phyloP scores from a whole-genome alignment of 2,329 filamentous ascomycete genomes.

The Colletotrichum truncatum region DNA sequence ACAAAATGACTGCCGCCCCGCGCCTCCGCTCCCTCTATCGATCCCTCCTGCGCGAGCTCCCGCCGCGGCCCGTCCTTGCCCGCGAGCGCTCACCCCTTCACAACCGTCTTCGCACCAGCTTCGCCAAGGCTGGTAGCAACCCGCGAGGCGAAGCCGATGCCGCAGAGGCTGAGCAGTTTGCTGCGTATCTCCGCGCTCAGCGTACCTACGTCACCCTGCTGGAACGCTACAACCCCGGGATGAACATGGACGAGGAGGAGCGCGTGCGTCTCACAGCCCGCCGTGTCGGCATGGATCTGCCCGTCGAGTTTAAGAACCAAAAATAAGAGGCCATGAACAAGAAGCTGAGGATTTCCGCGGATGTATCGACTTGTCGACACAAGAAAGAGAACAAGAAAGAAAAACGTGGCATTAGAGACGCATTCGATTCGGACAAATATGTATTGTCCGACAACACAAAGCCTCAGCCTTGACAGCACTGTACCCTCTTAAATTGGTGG shows the following conservation, averaged over 20 bases:
- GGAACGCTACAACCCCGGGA: slow-evolving; percentile 93
- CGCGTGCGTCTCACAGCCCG: slow-evolving; percentile 83
- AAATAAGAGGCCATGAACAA: background rate
- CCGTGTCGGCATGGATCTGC: slow-evolving; percentile 90
- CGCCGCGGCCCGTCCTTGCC: slow-evolving; percentile 69
- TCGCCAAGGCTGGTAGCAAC: slow-evolving; percentile 50
- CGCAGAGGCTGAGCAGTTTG: slow-evolving; percentile 76
- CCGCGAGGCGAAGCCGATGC: slow-evolving; percentile 35
- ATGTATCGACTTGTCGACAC: no score
- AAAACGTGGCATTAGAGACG: no score
- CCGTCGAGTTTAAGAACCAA: slow-evolving; percentile 62
- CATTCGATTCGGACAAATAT: no score
- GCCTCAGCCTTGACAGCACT: no score
- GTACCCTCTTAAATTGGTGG: no score
- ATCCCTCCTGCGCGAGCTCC: slow-evolving; percentile 87
- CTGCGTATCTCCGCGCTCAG: slow-evolving; percentile 86
- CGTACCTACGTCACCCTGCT: slow-evolving; percentile 81
- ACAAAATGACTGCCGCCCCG: slow-evolving; percentile 42
- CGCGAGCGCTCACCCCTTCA: slow-evolving; percentile 74
- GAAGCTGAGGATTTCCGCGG: background rate
- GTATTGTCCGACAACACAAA: no score
- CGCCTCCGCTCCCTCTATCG: slow-evolving; percentile 83
- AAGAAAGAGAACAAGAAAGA: no score
- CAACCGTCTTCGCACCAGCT: slow-evolving; percentile 71
- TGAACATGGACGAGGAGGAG: slow-evolving; percentile 88